Percentiles rank a stretch among this genome's conserved stretches.
Evolutionary conservation across 305 asterid genomes (phyloP).

Genomic region (Rubia balearica): DNA sequence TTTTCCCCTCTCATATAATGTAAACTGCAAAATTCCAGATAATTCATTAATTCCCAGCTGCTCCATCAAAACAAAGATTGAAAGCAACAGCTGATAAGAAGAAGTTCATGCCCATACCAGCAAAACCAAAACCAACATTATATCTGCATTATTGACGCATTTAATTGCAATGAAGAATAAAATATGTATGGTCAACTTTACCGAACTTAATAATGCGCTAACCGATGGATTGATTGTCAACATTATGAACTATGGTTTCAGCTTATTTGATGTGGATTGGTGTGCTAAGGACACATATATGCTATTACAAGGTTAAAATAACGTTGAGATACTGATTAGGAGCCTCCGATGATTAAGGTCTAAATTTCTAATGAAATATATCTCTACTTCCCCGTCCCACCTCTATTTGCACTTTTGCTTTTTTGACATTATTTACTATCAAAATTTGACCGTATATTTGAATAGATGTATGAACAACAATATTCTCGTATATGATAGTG

Average conservation of each 20-base stretch:
- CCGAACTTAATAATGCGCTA: neutral
- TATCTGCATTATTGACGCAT: neutral
- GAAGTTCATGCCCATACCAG: no score
- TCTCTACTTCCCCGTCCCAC: no score
- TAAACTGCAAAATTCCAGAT: neutral
- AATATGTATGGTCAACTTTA: neutral
- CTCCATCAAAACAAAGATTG: neutral
- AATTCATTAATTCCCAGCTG: neutral
- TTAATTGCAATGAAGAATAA: neutral
- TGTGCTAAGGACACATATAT: neutral
- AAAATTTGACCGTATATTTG: no score
- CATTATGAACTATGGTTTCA: neutral
- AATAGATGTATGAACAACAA: no score
- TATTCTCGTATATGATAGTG: no score
- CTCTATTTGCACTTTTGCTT: no score
- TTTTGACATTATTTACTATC: no score
- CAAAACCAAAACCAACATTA: neutral
- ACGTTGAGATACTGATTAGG: neutral
- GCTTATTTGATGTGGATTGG: neutral
- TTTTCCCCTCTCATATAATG: neutral
- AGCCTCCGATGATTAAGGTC: neutral
- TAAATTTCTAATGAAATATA: neutral
- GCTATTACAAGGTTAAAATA: neutral
- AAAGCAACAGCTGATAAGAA: conserved; percentile 2
- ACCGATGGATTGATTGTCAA: neutral